Evolutionary conservation across 2,329 filamentous ascomycete species (phyloP).

Genomic region (Cordyceps farinosa): DNA sequence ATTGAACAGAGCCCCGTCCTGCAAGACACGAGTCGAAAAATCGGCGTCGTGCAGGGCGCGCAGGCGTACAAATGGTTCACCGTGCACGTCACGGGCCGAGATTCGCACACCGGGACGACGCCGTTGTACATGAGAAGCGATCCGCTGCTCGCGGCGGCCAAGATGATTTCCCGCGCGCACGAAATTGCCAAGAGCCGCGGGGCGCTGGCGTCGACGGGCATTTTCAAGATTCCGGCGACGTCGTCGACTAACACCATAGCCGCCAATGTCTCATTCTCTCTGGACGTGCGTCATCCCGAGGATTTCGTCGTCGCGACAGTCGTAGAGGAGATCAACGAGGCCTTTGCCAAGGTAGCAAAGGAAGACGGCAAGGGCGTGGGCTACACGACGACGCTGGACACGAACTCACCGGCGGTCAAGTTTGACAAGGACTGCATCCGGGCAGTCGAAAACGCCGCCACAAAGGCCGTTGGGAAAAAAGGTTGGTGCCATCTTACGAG

Average conservation of each 20-base stretch:
- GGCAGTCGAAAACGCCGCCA: conserved; percentile 58
- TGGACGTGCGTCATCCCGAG: conserved; percentile 60
- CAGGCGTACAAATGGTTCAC: conserved; percentile 34
- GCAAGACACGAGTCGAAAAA: conserved; percentile 38
- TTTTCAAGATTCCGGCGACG: conserved; percentile 45
- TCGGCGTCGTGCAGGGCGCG: conserved; percentile 32
- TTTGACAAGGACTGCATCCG: conserved; percentile 65
- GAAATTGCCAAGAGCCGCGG: conserved; percentile 25
- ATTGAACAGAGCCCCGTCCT: conserved; percentile 81
- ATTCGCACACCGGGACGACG: conserved; percentile 31
- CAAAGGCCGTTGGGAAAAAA: conserved; percentile 47
- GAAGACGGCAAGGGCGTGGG: conserved; percentile 34
- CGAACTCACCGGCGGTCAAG: conserved; percentile 54
- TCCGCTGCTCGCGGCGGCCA: conserved; percentile 32
- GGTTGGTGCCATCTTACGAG: conserved; percentile 34
- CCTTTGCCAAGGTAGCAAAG: conserved; percentile 25
- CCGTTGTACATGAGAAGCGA: conserved; percentile 33
- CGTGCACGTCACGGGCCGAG: conserved; percentile 28
- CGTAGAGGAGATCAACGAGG: conserved; percentile 23
- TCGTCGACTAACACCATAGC: conserved; percentile 70
- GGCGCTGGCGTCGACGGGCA: conserved; percentile 31
- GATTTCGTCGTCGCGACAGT: conserved; percentile 51
- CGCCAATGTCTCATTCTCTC: conserved; percentile 60
- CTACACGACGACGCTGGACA: conserved; percentile 59
- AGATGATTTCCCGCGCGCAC: conserved; percentile 33